Percentiles rank a stretch among this genome's conserved stretches.
phyloP scores from a whole-genome alignment of 768 basidiomycete genomes.

The Pulveroboletus sp. region DNA sequence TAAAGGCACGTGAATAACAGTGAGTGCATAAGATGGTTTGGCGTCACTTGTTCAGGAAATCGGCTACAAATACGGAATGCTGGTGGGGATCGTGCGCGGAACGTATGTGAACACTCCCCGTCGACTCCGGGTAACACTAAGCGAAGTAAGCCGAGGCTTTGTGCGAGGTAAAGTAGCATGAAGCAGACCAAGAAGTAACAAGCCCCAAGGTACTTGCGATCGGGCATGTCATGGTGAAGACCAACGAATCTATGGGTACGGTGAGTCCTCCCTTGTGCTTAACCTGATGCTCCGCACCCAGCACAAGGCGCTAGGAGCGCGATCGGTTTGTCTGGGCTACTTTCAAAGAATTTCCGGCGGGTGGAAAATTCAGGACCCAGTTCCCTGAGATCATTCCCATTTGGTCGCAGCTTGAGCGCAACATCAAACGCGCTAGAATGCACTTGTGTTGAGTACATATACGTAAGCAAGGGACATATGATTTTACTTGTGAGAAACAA shows the following conservation, averaged over 20 bases:
- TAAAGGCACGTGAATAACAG: not conserved
- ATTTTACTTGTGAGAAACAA: constrained; percentile 62
- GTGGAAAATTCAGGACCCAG: constrained; percentile 46
- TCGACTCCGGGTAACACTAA: constrained; percentile 43
- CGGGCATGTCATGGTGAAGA: constrained; percentile 7
- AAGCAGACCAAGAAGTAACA: constrained; percentile 30
- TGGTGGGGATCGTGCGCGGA: constrained; percentile 40
- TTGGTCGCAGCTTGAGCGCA: constrained; percentile 57
- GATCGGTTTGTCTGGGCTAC: constrained; percentile 55
- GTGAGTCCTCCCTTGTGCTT: not conserved
- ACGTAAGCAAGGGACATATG: constrained; percentile 10
- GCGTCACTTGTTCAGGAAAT: constrained; percentile 43
- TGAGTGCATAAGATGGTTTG: not conserved
- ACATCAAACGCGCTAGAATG: constrained; percentile 47
- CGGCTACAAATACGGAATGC: constrained; percentile 42
- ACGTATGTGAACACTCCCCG: constrained; percentile 47
- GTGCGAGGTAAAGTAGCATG: not conserved
- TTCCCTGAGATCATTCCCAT: constrained; percentile 44
- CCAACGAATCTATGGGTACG: constrained; percentile 9
- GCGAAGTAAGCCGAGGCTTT: not conserved
- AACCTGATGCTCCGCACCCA: constrained; percentile 29
- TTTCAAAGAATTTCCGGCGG: constrained; percentile 52
- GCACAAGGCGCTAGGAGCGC: constrained; percentile 41
- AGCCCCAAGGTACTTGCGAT: constrained; percentile 14
- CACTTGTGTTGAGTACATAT: not conserved